These are phyloP conservation scores for Xylaria sp. DNA, from an alignment of 2,329 filamentous ascomycete genomes.

Conservation along the genomic window DNA sequence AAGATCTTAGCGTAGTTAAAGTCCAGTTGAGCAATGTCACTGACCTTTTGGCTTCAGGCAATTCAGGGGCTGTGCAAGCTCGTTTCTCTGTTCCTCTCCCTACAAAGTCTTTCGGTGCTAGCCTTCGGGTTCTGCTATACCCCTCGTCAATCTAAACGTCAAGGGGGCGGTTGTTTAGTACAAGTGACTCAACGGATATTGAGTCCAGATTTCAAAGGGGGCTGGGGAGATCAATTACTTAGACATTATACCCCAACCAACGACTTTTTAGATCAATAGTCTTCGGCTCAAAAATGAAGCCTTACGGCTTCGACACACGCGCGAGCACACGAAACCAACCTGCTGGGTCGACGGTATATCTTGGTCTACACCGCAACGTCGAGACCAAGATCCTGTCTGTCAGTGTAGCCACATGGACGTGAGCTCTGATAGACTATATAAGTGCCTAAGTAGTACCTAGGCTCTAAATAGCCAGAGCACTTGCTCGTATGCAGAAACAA, in stretches of 20 bases:
- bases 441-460: not conserved
- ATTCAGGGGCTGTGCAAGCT: constrained; percentile 36
- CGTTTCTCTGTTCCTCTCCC: constrained; percentile 38
- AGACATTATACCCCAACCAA: not conserved
- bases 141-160: constrained; percentile 33
- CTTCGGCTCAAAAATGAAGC: not conserved
- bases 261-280: not conserved
- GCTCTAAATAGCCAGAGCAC: constrained; percentile 4
- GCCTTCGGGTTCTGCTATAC: constrained; percentile 36
- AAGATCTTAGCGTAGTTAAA: constrained; percentile 3
- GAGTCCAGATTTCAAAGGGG: not conserved
- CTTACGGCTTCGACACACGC: not conserved
- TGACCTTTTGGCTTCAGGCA: constrained; percentile 28
- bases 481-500: not conserved
- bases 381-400: not conserved
- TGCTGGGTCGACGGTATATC: not conserved
- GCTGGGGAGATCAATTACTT: not conserved
- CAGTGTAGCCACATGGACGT: not conserved
- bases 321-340: not conserved
- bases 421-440: not conserved
- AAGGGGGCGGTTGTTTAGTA: not conserved
- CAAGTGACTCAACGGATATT: not conserved
- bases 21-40: not conserved
- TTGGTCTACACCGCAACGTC: not conserved
- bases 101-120: constrained; percentile 37